Evolutionary conservation across 2,329 filamentous ascomycete genomes (phyloP), one percentile per base, ranked within the genome.

Genomic region (Leptosphaerulina australis): DNA sequence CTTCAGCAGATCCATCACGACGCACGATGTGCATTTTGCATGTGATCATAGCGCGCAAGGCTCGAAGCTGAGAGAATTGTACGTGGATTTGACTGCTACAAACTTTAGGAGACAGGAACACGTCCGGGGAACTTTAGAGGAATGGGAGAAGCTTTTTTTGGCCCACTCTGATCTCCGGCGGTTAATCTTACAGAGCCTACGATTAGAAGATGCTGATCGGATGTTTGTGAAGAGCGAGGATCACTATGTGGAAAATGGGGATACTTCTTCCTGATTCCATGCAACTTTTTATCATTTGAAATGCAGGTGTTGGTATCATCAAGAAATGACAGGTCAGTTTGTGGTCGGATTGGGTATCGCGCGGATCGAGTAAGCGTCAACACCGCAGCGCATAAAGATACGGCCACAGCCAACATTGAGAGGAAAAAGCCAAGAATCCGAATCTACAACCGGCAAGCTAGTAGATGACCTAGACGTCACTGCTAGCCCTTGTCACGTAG

Each of bases 1-100:
- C 53, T 34, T 55, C 50, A 22, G 76, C 79, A n/a, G 41, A 18
- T n/a, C 50, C n/a, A 29, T 59, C 6, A 24, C 45, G 6, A 35
- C 49, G 7, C 7, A 34, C 28, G 35, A 59, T 24, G 44, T 58
- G 8, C 12, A 38, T n/a, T 55, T 49, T 12, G 43, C 31, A 5
- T 54, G 39, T 12, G 24, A 41, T 8, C 33, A 58, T 37, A 60
- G 38, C 20, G 40, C 25, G 14, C 4, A 12, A 9, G 30, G 33
- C n/a, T 57, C 54, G 2, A 53, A 44, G 25, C 26, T 60, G n/a
- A 37, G 49, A 2, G 12, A 44, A 26, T 38, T 59, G n/a, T 56
- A 45, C 34, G 31, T 51, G n/a, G 40, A 33, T 28, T 30, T 51
- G 6, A 11, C 45, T 3, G 30, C 35, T 10, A 31, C 22, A 24